Evolutionary conservation across 176 grass and related monocot genomes (phyloP), one percentile per base, ranked within the genome.

Genomic region (Guadua angustifolia): DNA sequence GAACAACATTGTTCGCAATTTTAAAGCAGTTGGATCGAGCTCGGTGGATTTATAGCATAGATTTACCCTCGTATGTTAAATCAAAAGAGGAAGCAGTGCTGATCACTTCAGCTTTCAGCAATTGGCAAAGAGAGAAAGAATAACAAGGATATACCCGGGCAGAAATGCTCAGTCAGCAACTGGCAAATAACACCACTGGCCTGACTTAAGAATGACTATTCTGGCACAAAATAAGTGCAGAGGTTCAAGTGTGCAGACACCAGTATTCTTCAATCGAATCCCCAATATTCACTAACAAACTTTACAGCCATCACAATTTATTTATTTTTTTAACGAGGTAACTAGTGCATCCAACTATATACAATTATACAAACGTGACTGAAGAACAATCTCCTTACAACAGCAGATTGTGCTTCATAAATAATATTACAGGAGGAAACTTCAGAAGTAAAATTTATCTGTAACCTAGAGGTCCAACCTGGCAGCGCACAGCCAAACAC

Each of bases 341-440:
- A 35, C 60, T 25, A 9, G 38, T 36, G 43, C 18, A 62, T 62
- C 53, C 45, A 81, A 10, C 62, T 64, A 70, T 42, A 47, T 47
- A 83, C 25, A 38, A 84, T 73, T 47, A 47, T 21, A 69, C 52
- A 79, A 18, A 64, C 39, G 29, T 16, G n/a, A 18, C 42, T 5
- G 42, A 82, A 76, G 79, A 87, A 77, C 62, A 87, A 77, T 77
- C 71, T 50, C 24, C 79, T 25, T 14, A 25, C 32, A 72, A 33
- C 17, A 70, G 62, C 44, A 75, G 70, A 81, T 43, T 42, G 17
- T 5, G 21, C 66, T 79, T 79, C 47, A 22, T 21, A 86, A 79
- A 79, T 52, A 87, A 83, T 78, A 78, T 82, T 75, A 83, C 80
- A 79, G 11, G 42, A 78, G 22, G 13, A 80, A 85, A 80, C 15